Percentiles rank a stretch among this genome's conserved stretches.
Conservation (phyloP, 2,329 filamentous ascomycete species). For the Calonectria crousiana region DNA sequence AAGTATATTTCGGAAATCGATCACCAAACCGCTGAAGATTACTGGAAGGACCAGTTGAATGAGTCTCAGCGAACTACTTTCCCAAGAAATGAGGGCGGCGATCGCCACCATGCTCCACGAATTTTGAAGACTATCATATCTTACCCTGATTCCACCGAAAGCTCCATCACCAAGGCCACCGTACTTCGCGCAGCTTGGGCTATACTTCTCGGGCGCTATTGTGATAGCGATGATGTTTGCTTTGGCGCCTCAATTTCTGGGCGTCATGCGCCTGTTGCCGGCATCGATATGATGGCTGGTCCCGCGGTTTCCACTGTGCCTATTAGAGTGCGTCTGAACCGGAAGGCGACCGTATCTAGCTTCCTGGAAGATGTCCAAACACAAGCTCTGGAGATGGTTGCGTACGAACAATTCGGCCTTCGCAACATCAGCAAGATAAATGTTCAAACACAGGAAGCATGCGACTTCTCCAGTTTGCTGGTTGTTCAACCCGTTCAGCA, state of each 20-base stretch:
- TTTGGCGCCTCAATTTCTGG: conserved; percentile 59
- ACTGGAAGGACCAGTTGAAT: neutral
- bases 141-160: conserved; percentile 58
- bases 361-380: conserved; percentile 53
- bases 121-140: conserved; percentile 27
- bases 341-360: conserved; percentile 44
- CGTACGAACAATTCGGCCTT: conserved; percentile 33
- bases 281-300: conserved; percentile 37
- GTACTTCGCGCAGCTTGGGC: conserved; percentile 58
- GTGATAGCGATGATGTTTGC: conserved; percentile 51
- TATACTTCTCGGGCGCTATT: conserved; percentile 59
- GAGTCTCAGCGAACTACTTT: neutral
- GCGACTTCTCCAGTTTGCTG: conserved; percentile 25
- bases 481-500: conserved; percentile 12
- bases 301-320: conserved; percentile 51
- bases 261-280: conserved; percentile 41
- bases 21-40: neutral
- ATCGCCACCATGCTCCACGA: neutral
- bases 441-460: conserved; percentile 8
- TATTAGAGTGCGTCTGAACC: conserved; percentile 42
- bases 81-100: neutral
- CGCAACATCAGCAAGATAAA: conserved; percentile 33
- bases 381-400: conserved; percentile 27
- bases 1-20: neutral
- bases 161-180: conserved; percentile 48